Base-by-base conservation (phyloP, 306 rosid genomes). In the Rosa chinensis region DNA sequence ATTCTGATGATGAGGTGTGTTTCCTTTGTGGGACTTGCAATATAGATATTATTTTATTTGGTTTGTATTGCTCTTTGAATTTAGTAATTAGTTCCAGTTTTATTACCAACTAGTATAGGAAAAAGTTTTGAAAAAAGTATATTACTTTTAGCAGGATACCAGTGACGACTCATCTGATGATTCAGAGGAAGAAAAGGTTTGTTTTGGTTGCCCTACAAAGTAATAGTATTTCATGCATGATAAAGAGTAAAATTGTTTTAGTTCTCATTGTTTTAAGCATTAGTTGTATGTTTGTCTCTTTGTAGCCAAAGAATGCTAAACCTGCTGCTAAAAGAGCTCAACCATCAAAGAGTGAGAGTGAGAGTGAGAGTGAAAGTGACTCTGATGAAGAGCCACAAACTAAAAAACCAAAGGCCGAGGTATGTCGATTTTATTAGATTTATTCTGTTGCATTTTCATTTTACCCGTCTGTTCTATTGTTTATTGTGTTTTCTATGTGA, bases 371-470 rank as follows among this genome's bases (percentile, higher is more conserved):
- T 43, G 85, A 82, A 23, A 78, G 83, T 25, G 83, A 69, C 6
- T 74, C 83, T 20, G 81, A 75, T 47, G 83, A 78, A 50, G 82
- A 90, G 78, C 89, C 87, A 5, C 81, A 73, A 70, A 37, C 49
- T 76, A 87, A 83, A 50, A 89, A 88, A 78, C 84, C 52, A 12
- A 79, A 87, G 40, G 77, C 66, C 55, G 32, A 49, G 73, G 89
- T 87, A 63, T n/a, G 78, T 50, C 5, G 17, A 21, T 10, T 73
- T 18, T 52, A 23, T 59, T 10, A 10, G 14, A 10, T 56, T 16
- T 8, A 9, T 8, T 32, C 23, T 6, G n/a, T 20, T 47, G 35
- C 2, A 17, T 6, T 10, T 44, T 47, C 4, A 20, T 56, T n/a
- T 8, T 56, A 8, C 13, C 32, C 0, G 12, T 56, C 1, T 12